Evolutionary conservation across 257 asterid species (phyloP), one percentile per base, ranked within the genome.

Genomic region (Nicotiana noctiflora): DNA sequence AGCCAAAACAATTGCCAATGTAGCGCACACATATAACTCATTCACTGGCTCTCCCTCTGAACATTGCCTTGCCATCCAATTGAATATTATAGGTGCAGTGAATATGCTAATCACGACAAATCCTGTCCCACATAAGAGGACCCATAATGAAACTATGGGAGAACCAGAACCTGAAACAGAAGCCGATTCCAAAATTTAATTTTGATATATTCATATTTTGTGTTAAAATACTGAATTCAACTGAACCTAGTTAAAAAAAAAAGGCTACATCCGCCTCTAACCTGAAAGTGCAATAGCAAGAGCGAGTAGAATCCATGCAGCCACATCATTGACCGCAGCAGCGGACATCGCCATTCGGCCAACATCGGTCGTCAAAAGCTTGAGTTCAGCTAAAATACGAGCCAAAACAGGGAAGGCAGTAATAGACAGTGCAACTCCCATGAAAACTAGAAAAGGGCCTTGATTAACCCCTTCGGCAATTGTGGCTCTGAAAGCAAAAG

Each of bases 11-110:
- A 8, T 84, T 10, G 81, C 87, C 53, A 90, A 52, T 8, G 93
- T 87, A 0, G 86, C 89, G 44, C 93, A 90, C 0, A 90, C 83
- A 80, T 87, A 90, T 15, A 85, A 56, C 85, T 90, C 92, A 21
- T 88, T 81, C 10, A 88, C 90, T 2, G 90, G 90, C 81, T 88
- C 88, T 5, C 91, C 91, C 46, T 88, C 82, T 4, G 89, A 83
- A 46, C 92, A 90, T 1, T 80, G 84, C 13, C 56, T 82, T 5
- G 90, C 84, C 87, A 90, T 84, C 92, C 91, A 86, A 40, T 70
- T 85, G 79, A 90, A 88, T 52, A 86, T 29, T 0, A 85, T 89
- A 11, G 90, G 90, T 5, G 80, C 89, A 9, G 85, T 14, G 3
- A 86, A n/a, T n/a, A 83, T 49, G 78, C 91, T 86, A 1, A 82